Base-by-base conservation (phyloP, 2,329 filamentous ascomycete genomes). In the Aspergillus cejpii region DNA sequence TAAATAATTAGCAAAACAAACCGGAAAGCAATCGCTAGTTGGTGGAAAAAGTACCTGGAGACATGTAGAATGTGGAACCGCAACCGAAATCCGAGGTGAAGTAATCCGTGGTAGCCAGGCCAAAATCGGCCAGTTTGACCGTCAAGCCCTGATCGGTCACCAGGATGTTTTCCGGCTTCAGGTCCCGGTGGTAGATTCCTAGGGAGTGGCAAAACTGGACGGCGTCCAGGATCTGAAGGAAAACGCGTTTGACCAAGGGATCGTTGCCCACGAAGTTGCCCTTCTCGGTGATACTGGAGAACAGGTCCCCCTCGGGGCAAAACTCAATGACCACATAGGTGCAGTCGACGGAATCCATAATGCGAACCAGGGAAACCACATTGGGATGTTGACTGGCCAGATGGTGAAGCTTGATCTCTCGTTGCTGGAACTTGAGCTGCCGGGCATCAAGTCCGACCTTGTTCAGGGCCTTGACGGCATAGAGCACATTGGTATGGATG, bases 21-120 rank as follows among this genome's bases (percentile, higher is more conserved):
- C n/a, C n/a, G n/a, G n/a, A n/a, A n/a, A n/a, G n/a, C n/a, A n/a
- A n/a, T n/a, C n/a, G n/a, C n/a, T n/a, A n/a, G n/a, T n/a, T n/a
- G n/a, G n/a, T n/a, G n/a, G n/a, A n/a, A n/a, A n/a, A n/a, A n/a
- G n/a, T 85, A 96, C 91, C 91, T 80, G 92, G 92, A 63, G 89
- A 95, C 92, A 97, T 98, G 74, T 98, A 98, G 63, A 97, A 97
- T 11, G 91, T 97, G 24, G 92, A 97, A 52, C 92, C 92, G 67
- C 92, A 98, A 61, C 92, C 92, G 69, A 95, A 96, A 67, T 98
- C 92, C 58, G 89, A 85, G 53, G 91, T 95, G 56, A 84, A 76
- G 54, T 81, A 77, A 54, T 91, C 87, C 47, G 81, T 83, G 19
- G 89, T 97, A 48, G 92, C 92, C 44, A 98, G 80, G 64, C 92